Evolutionary conservation across 495 filamentous ascomycete genomes (phyloP), one percentile per base, ranked within the genome.

Genomic region (Bathelium albidoporum): DNA sequence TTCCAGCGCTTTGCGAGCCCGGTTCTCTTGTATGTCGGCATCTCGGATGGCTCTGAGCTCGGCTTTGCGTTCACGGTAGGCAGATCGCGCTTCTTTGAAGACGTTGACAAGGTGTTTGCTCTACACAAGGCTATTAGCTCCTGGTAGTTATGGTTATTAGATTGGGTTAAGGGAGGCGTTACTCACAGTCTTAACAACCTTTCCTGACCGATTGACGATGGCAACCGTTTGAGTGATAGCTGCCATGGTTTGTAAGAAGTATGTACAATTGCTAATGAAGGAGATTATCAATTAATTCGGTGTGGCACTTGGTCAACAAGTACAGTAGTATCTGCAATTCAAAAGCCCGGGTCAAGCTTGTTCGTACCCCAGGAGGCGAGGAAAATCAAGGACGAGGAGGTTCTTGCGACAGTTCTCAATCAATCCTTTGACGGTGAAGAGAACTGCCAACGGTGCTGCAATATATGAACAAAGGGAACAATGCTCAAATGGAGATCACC

Each of bases 151-250:
- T 58, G 24, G 20, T n/a, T 2, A 3, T 29, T 26, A 16, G 44
- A n/a, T 3, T 16, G 44, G 44, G n/a, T 55, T 55, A 18, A 39
- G 14, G 11, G 44, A 49, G 58, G 39, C 32, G 10, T 41, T 28
- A 76, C 89, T 75, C 82, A 94, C 90, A 62, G 88, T 94, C 80
- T 87, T 92, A 59, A 96, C 89, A 10, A 95, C 85, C 80, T 96
- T 93, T 63, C 90, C 90, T 64, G 91, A 95, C 70, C 88, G 89
- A 78, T 96, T 92, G 75, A 96, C 84, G 62, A 96, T 89, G 61
- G 90, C 90, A 70, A 96, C 87, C 44, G 90, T 89, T 77, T 96
- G 77, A 60, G 81, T 81, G 32, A 88, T 29, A 29, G 64, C 64
- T 2, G 62, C 68, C 68, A 69, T 69, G 32, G n/a, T 3, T 62